Evolutionary conservation across 805 yeast species (phyloP).

Genomic region (Candida golubevii): DNA sequence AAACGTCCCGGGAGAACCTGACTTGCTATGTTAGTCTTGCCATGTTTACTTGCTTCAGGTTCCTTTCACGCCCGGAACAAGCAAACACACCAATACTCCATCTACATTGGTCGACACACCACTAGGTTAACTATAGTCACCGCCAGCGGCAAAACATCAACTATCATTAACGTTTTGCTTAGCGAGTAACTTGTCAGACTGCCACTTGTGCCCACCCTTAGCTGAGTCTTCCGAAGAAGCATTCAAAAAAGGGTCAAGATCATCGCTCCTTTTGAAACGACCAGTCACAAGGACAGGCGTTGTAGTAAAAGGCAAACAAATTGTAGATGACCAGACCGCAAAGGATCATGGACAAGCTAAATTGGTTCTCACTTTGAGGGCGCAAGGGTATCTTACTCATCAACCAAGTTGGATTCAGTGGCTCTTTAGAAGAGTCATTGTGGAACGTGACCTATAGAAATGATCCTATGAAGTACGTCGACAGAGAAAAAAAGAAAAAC

Average conservation of each 20-base stretch:
- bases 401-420: slow-evolving; percentile 99
- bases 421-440: slow-evolving; percentile 98
- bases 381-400: slow-evolving; percentile 83
- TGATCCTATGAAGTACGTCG: slow-evolving; percentile 99
- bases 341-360: slow-evolving; percentile 83
- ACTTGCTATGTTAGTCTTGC: no score
- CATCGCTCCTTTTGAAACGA: slow-evolving; percentile 88
- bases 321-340: slow-evolving; percentile 83
- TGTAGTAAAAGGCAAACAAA: slow-evolving; percentile 48
- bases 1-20: no score
- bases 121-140: slow-evolving; percentile 98
- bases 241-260: slow-evolving; percentile 90
- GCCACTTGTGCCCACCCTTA: slow-evolving; percentile 98
- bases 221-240: slow-evolving; percentile 81
- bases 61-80: no score
- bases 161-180: slow-evolving; percentile 97
- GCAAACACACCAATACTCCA: not conserved
- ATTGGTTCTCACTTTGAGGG: slow-evolving; percentile 81
- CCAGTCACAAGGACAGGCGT: slow-evolving; percentile 30
- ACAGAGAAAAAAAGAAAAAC: slow-evolving; percentile 53
- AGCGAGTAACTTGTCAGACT: slow-evolving; percentile 94
- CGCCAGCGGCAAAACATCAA: slow-evolving; percentile 70
- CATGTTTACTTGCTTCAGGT: no score
- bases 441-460: slow-evolving; percentile 99
- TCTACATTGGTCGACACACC: slow-evolving; percentile 85